Conservation (phyloP, 2,329 filamentous ascomycete genomes). For the Cladosporium sp. region DNA sequence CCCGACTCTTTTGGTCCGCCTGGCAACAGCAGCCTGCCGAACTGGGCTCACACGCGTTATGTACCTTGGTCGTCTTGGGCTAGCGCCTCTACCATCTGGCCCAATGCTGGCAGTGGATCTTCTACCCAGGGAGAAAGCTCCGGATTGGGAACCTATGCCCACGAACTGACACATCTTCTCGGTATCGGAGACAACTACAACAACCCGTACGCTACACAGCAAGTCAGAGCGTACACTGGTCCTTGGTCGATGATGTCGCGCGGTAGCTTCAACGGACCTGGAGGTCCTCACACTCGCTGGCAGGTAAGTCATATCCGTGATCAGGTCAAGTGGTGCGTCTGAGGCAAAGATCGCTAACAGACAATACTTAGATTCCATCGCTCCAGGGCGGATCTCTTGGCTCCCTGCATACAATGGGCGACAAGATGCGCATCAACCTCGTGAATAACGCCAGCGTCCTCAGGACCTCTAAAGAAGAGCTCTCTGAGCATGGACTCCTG, state of each 20-base stretch:
- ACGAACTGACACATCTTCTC: constrained; percentile 56
- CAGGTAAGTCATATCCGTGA: constrained; percentile 23
- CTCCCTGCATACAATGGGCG: constrained; percentile 56
- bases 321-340: background rate
- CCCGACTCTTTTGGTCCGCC: constrained; percentile 55
- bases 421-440: constrained; percentile 56
- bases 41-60: constrained; percentile 55
- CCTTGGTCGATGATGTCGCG: constrained; percentile 57
- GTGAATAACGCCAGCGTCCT: constrained; percentile 49
- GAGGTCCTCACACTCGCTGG: constrained; percentile 57
- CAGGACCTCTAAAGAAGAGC: constrained; percentile 47
- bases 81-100: constrained; percentile 55
- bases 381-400: constrained; percentile 53
- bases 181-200: constrained; percentile 60
- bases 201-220: constrained; percentile 53
- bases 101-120: constrained; percentile 55
- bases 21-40: constrained; percentile 43
- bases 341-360: background rate
- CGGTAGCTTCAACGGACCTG: constrained; percentile 53
- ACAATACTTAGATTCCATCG: constrained; percentile 48
- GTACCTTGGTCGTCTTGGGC: constrained; percentile 59
- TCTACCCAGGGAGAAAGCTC: constrained; percentile 58
- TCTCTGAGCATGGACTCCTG: constrained; percentile 45
- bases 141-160: constrained; percentile 57
- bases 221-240: constrained; percentile 53